phyloP scores from a whole-genome alignment of 495 filamentous ascomycete genomes.

The Jackrogersella minutella region DNA sequence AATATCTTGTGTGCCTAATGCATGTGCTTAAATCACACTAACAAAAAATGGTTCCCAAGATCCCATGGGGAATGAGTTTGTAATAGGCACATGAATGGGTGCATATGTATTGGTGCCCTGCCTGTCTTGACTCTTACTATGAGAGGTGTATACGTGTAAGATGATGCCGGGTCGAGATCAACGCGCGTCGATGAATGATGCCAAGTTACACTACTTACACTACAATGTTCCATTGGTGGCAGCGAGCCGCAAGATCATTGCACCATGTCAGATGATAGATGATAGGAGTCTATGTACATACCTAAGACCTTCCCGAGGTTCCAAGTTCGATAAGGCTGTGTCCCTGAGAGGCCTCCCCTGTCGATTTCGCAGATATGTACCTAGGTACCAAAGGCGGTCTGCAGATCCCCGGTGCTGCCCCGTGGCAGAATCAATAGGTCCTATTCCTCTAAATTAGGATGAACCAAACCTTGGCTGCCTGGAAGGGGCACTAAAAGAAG shows the following conservation, averaged over 20 bases:
- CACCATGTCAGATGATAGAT: conserved; percentile 5
- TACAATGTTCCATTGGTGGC: conserved; percentile 15
- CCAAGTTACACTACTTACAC: too few relatives aligned
- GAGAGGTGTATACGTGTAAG: too few relatives aligned
- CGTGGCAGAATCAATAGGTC: neutral
- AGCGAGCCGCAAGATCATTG: conserved; percentile 7
- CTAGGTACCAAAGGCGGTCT: conserved; percentile 12
- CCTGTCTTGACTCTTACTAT: too few relatives aligned
- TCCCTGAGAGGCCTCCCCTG: conserved; percentile 21
- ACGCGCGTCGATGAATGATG: conserved; percentile 13
- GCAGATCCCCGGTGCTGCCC: neutral
- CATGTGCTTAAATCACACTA: neutral
- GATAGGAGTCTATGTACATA: too few relatives aligned
- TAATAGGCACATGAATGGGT: too few relatives aligned
- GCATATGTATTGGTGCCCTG: too few relatives aligned
- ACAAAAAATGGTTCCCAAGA: too few relatives aligned
- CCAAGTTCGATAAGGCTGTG: neutral
- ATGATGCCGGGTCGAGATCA: neutral
- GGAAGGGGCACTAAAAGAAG: too few relatives aligned
- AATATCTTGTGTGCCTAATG: conserved; percentile 22
- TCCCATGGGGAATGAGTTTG: too few relatives aligned
- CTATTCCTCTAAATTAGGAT: conserved; percentile 33
- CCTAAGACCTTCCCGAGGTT: neutral
- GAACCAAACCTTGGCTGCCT: too few relatives aligned
- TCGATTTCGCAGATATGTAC: neutral